phyloP scores from a whole-genome alignment of 2,329 filamentous ascomycete species.

The Xylogone sp. region DNA sequence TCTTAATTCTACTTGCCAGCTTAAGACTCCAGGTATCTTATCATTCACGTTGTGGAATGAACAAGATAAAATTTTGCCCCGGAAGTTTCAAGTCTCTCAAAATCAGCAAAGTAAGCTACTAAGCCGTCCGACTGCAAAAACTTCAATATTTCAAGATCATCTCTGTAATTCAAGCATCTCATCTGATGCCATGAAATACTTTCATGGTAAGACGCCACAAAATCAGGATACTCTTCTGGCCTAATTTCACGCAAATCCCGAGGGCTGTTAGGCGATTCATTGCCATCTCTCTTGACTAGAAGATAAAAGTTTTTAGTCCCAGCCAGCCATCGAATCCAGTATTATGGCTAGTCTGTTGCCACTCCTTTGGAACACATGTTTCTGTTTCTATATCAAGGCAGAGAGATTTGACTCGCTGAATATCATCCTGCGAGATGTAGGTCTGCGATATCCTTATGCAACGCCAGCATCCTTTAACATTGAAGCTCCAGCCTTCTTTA shows the following conservation, averaged over 20 bases:
- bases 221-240: background rate
- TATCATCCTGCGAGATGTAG: background rate
- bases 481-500: background rate
- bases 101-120: no score
- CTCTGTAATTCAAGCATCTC: background rate
- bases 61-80: no score
- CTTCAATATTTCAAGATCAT: background rate
- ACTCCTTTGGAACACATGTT: background rate
- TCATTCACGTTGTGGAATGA: no score
- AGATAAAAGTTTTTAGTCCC: background rate
- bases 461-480: background rate
- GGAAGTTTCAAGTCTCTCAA: no score
- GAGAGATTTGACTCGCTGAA: background rate
- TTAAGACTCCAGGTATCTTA: no score
- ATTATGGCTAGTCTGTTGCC: background rate
- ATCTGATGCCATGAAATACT: background rate
- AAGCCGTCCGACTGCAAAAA: background rate
- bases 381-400: background rate
- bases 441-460: background rate
- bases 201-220: background rate
- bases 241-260: background rate
- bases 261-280: background rate
- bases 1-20: no score
- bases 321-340: background rate
- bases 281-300: background rate